These are phyloP conservation scores for Paraconiothyrium brasiliense DNA, from an alignment of 2,329 filamentous ascomycete genomes.

Conservation along the genomic window DNA sequence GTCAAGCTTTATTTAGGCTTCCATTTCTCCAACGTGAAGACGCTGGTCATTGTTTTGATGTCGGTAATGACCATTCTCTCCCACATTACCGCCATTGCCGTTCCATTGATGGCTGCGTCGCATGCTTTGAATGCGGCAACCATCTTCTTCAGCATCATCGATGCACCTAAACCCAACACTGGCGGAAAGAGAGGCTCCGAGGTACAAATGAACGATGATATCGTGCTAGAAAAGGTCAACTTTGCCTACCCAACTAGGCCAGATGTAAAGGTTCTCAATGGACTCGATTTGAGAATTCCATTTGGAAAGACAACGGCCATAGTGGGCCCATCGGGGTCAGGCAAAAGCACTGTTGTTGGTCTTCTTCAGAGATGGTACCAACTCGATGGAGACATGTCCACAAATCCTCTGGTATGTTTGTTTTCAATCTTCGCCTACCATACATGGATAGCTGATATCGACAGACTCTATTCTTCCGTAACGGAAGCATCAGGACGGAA, in stretches of 20 bases:
- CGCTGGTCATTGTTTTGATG: conserved; percentile 25
- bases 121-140: conserved; percentile 7
- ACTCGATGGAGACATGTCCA: conserved; percentile 11
- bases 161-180: conserved; percentile 20
- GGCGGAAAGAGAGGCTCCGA: conserved; percentile 17
- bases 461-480: conserved; percentile 61
- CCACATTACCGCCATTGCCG: conserved; percentile 4
- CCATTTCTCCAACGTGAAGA: conserved; percentile 27
- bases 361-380: conserved; percentile 87
- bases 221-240: conserved; percentile 80
- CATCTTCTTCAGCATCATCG: conserved; percentile 22
- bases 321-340: conserved; percentile 90
- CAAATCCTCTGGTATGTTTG: not conserved
- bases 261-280: conserved; percentile 86
- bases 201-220: conserved; percentile 51
- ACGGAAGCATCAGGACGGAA: conserved; percentile 8
- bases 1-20: conserved; percentile 28
- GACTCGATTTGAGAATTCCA: conserved; percentile 78
- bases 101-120: conserved; percentile 3
- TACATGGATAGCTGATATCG: conserved; percentile 49
- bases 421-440: not conserved
- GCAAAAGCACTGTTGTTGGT: conserved; percentile 91
- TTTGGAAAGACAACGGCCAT: conserved; percentile 89
- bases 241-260: conserved; percentile 92
- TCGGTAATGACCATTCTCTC: conserved; percentile 12